These are phyloP conservation scores for Dictyostelium intermedium DNA, from an alignment of 78 protist species.

Conservation along the genomic window DNA sequence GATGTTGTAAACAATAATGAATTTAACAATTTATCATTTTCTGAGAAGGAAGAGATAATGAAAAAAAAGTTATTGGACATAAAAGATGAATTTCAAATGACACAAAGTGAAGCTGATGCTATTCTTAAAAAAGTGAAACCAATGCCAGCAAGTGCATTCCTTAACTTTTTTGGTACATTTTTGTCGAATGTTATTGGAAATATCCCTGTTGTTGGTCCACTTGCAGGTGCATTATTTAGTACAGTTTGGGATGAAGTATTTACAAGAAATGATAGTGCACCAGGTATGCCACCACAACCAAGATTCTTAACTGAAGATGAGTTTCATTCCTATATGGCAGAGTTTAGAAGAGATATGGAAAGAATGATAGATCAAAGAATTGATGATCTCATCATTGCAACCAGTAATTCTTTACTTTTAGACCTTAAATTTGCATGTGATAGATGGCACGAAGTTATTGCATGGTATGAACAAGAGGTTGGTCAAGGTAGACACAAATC, in stretches of 20 bases:
- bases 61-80: not conserved
- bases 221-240: not conserved
- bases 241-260: not conserved
- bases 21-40: not conserved
- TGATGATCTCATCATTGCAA: not conserved
- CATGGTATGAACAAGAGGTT: not conserved
- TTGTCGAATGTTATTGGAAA: not conserved
- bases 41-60: not conserved
- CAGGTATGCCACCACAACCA: not conserved
- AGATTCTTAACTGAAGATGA: not conserved
- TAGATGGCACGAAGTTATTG: not conserved
- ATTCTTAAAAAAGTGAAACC: not conserved
- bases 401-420: not conserved
- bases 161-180: not conserved
- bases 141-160: not conserved
- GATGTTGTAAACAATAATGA: not conserved
- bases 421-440: not conserved
- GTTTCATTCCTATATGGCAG: not conserved
- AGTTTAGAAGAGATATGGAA: slow-evolving; percentile 4
- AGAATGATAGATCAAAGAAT: not conserved
- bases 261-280: not conserved
- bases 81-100: not conserved
- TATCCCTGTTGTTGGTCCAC: not conserved
- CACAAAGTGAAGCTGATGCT: not conserved
- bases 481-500: not conserved